Conservation (phyloP, 2,329 filamentous ascomycete genomes). For the Diplocarpon mali region DNA sequence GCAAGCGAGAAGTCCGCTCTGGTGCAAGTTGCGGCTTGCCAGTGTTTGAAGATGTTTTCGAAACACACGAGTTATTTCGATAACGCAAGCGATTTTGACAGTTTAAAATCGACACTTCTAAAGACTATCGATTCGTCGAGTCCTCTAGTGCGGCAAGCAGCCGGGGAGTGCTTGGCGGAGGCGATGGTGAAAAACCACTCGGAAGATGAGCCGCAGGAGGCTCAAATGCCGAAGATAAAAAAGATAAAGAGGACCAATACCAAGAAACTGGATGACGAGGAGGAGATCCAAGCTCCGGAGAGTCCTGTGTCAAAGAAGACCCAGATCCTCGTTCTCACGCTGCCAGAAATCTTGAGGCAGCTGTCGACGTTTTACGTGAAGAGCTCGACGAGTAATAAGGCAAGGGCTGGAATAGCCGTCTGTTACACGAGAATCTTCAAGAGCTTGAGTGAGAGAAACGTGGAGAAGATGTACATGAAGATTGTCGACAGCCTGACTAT, state of each 20-base stretch:
- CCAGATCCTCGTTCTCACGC: constrained; percentile 60
- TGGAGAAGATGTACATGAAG: constrained; percentile 71
- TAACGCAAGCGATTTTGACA: constrained; percentile 83
- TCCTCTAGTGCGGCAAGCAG: constrained; percentile 68
- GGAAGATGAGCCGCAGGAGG: constrained; percentile 40
- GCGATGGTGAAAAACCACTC: constrained; percentile 75
- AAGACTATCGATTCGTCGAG: constrained; percentile 76
- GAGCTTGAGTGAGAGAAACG: constrained; percentile 67
- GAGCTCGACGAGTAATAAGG: constrained; percentile 65
- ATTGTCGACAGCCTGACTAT: constrained; percentile 73
- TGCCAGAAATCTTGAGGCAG: constrained; percentile 68
- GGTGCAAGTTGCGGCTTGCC: constrained; percentile 68
- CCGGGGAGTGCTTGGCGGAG: constrained; percentile 73
- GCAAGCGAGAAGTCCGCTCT: constrained; percentile 72
- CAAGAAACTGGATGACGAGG: constrained; percentile 56
- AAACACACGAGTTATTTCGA: constrained; percentile 72
- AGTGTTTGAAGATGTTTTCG: constrained; percentile 64
- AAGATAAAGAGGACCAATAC: constrained; percentile 64
- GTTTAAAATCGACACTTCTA: constrained; percentile 69
- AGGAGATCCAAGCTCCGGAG: constrained; percentile 52
- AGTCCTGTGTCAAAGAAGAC: constrained; percentile 68
- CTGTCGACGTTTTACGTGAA: constrained; percentile 73
- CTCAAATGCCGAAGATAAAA: constrained; percentile 46
- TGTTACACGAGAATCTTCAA: constrained; percentile 78
- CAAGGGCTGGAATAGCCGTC: constrained; percentile 71